Evolutionary conservation across 2,329 filamentous ascomycete species (phyloP).

Genomic region (Diplodia corticola): DNA sequence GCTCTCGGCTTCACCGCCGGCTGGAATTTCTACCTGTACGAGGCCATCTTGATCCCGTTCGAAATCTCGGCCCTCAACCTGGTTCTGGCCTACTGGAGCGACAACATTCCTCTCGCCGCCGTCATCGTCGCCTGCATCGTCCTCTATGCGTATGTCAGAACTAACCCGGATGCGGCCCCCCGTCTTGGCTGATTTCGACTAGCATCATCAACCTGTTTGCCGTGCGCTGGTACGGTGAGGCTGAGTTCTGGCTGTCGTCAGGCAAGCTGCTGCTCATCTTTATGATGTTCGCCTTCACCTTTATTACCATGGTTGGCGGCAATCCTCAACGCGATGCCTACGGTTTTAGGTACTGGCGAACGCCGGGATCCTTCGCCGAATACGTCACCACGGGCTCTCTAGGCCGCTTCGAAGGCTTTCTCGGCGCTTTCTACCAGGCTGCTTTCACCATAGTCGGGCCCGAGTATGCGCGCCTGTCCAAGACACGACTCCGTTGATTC

Average conservation of each 20-base stretch:
- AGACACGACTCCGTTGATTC: neutral
- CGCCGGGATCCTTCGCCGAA: slow-evolving; percentile 32
- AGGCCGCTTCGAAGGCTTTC: slow-evolving; percentile 27
- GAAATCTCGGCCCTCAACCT: slow-evolving; percentile 51
- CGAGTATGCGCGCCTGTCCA: slow-evolving; percentile 21
- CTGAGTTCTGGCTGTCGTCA: slow-evolving; percentile 74
- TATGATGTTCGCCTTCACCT: slow-evolving; percentile 37
- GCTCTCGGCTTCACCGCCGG: slow-evolving; percentile 59
- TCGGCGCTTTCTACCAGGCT: slow-evolving; percentile 50
- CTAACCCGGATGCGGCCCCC: neutral
- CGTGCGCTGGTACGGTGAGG: slow-evolving; percentile 27
- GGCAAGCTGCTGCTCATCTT: slow-evolving; percentile 42
- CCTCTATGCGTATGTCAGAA: slow-evolving; percentile 42
- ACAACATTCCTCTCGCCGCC: slow-evolving; percentile 46
- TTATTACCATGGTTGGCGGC: slow-evolving; percentile 40
- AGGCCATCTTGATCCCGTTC: slow-evolving; percentile 52
- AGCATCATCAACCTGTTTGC: slow-evolving; percentile 21
- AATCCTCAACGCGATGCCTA: slow-evolving; percentile 39
- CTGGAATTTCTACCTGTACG: slow-evolving; percentile 56
- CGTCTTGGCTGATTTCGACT: neutral
- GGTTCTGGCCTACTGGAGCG: slow-evolving; percentile 48
- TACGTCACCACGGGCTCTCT: slow-evolving; percentile 26
- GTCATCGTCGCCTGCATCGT: slow-evolving; percentile 45
- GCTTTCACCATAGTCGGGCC: slow-evolving; percentile 28
- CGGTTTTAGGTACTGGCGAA: slow-evolving; percentile 39